Conservation (phyloP, 139 green algal species). For the Tetratostichococcus sp. region DNA sequence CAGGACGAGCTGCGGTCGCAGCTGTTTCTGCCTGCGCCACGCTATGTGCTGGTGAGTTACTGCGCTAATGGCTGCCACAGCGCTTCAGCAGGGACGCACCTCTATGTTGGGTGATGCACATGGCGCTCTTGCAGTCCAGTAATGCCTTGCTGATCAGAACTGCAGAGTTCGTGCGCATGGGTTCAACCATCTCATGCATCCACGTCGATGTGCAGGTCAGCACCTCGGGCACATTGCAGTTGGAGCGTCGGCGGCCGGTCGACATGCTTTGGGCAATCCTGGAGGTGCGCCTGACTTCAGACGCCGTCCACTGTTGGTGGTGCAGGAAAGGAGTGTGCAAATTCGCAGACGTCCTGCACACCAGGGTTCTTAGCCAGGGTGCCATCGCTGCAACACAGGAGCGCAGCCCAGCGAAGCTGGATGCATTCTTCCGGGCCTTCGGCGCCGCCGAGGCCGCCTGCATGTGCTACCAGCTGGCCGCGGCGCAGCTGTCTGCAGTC, state of each 20-base stretch:
- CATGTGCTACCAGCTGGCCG: constrained; percentile 87
- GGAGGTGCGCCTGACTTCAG: constrained; percentile 24
- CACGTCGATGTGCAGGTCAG: not conserved
- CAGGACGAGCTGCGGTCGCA: constrained; percentile 64
- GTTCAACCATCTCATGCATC: too few relatives aligned
- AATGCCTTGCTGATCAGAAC: too few relatives aligned
- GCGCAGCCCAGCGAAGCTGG: constrained; percentile 43
- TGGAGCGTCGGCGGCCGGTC: constrained; percentile 72
- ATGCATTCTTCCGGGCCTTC: constrained; percentile 77
- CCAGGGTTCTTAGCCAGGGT: too few relatives aligned
- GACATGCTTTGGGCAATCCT: constrained; percentile 60
- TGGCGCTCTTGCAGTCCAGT: too few relatives aligned
- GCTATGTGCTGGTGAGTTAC: constrained; percentile 70
- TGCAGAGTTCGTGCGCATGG: too few relatives aligned
- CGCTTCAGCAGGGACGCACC: too few relatives aligned
- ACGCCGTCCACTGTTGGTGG: too few relatives aligned
- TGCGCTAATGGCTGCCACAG: not conserved
- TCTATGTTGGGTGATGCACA: too few relatives aligned
- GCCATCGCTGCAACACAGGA: too few relatives aligned
- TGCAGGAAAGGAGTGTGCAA: too few relatives aligned
- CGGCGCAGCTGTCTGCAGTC: constrained; percentile 13
- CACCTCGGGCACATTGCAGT: constrained; percentile 27
- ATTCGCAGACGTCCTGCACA: too few relatives aligned
- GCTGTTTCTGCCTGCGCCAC: constrained; percentile 51
- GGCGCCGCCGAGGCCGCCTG: constrained; percentile 71